Evolutionary conservation across 2,329 filamentous ascomycete species (phyloP).

Genomic region (Ciborinia camelliae): DNA sequence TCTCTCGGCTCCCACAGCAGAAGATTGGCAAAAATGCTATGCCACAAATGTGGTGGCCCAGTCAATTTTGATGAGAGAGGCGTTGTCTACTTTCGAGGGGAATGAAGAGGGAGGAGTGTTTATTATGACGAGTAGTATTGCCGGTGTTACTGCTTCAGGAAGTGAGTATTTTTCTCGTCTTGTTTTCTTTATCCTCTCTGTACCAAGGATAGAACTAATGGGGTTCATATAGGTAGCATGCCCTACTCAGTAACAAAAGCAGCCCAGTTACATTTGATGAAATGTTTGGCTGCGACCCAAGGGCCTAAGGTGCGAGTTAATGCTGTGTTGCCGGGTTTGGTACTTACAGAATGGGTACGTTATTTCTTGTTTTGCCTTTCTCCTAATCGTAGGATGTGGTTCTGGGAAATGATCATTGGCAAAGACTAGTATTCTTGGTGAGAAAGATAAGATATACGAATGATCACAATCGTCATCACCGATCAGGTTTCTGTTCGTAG

Average conservation of each 20-base stretch:
- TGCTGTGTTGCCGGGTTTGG: slow-evolving; percentile 59
- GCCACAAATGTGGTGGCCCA: slow-evolving; percentile 58
- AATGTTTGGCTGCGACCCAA: slow-evolving; percentile 59
- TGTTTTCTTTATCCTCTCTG: neutral
- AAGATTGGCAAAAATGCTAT: slow-evolving; percentile 47
- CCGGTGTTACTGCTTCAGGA: slow-evolving; percentile 41
- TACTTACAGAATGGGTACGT: slow-evolving; percentile 62
- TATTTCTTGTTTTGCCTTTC: neutral
- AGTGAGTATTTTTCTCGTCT: slow-evolving; percentile 8
- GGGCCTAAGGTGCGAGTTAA: slow-evolving; percentile 62
- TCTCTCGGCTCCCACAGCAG: slow-evolving; percentile 26
- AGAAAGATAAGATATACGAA: neutral
- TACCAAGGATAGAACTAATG: neutral
- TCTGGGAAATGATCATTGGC: neutral
- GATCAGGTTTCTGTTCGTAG: neutral
- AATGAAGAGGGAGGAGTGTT: slow-evolving; percentile 62
- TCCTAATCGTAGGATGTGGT: too few species aligned
- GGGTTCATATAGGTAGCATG: slow-evolving; percentile 16
- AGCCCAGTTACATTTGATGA: slow-evolving; percentile 60
- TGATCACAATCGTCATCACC: neutral
- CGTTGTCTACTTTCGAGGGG: slow-evolving; percentile 54
- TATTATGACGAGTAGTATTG: slow-evolving; percentile 60
- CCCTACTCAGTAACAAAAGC: slow-evolving; percentile 42
- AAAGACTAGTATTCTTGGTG: neutral
- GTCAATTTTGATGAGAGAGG: slow-evolving; percentile 52